Percentiles rank a stretch among this genome's conserved stretches.
phyloP scores from a whole-genome alignment of 495 filamentous ascomycete genomes.

The Talaromyces thailandensis region DNA sequence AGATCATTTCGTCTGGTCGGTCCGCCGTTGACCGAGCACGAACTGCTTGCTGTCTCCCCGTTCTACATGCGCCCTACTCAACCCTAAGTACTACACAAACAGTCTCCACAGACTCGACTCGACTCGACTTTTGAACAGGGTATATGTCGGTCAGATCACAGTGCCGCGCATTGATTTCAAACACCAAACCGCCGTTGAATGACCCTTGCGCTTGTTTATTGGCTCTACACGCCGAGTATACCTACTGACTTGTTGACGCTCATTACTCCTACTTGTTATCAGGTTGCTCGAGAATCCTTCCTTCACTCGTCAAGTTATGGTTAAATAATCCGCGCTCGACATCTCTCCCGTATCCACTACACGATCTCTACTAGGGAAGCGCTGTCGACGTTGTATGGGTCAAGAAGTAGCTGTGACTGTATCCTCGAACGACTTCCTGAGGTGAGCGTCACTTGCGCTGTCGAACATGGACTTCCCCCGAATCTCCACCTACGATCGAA shows the following conservation, averaged over 20 bases:
- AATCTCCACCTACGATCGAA: constrained; percentile 26
- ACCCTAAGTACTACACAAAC: background rate
- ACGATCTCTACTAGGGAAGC: background rate
- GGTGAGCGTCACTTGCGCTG: background rate
- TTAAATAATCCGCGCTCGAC: background rate
- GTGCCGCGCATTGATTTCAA: background rate
- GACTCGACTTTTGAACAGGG: background rate
- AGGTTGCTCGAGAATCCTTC: background rate
- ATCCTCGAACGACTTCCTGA: background rate
- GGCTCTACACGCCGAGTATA: background rate
- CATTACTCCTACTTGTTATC: background rate
- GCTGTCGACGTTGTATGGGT: background rate
- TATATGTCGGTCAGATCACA: background rate
- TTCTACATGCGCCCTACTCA: background rate
- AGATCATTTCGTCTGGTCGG: background rate
- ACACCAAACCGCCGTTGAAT: background rate
- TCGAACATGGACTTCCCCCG: constrained; percentile 50
- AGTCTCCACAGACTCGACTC: background rate
- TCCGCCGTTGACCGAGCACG: background rate
- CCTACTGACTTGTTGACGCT: background rate
- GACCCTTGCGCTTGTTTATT: background rate
- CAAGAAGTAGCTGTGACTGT: background rate
- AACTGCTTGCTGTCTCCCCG: background rate
- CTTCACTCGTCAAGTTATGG: background rate
- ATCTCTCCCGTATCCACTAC: background rate